Evolutionary conservation across 1,139 yeast genomes (phyloP).

Genomic region (Hyphopichia pseudoburtonii): DNA sequence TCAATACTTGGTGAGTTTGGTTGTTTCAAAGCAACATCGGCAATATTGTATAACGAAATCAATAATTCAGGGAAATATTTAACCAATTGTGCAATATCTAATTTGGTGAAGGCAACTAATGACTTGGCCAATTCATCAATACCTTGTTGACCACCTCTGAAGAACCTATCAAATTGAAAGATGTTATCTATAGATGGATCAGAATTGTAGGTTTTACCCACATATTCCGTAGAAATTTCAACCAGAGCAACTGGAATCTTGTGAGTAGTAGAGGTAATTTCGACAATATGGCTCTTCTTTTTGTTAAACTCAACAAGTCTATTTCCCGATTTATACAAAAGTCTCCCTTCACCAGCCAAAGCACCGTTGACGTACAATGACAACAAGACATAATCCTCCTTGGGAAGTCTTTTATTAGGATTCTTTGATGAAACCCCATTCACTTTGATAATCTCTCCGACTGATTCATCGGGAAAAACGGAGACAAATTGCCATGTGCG

Average conservation of each 20-base stretch:
- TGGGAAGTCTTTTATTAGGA: conserved; percentile 30
- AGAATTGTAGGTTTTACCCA: conserved; percentile 67
- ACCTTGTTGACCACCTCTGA: conserved; percentile 42
- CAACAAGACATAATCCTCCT: conserved; percentile 57
- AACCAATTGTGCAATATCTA: conserved; percentile 49
- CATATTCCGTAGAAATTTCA: conserved; percentile 63
- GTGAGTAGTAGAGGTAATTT: conserved; percentile 34
- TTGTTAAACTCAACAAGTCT: conserved; percentile 43
- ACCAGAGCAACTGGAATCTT: conserved; percentile 48
- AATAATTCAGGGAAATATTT: conserved; percentile 56
- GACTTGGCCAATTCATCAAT: conserved; percentile 45
- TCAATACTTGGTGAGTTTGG: conserved; percentile 27
- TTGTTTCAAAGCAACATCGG: conserved; percentile 27
- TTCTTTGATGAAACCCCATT: conserved; percentile 50
- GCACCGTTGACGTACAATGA: conserved; percentile 66
- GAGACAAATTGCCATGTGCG: conserved; percentile 75
- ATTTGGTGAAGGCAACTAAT: conserved; percentile 38
- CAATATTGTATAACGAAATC: conserved; percentile 43
- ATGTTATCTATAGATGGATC: conserved; percentile 60
- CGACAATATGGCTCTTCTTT: conserved; percentile 35
- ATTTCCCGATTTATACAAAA: conserved; percentile 42
- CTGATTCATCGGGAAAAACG: conserved; percentile 68
- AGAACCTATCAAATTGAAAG: conserved; percentile 53
- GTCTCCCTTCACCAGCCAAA: conserved; percentile 55
- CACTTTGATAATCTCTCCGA: conserved; percentile 68